These are phyloP conservation scores for Epichloe uncinata DNA, from an alignment of 2,329 filamentous ascomycete species.

Conservation along the genomic window DNA sequence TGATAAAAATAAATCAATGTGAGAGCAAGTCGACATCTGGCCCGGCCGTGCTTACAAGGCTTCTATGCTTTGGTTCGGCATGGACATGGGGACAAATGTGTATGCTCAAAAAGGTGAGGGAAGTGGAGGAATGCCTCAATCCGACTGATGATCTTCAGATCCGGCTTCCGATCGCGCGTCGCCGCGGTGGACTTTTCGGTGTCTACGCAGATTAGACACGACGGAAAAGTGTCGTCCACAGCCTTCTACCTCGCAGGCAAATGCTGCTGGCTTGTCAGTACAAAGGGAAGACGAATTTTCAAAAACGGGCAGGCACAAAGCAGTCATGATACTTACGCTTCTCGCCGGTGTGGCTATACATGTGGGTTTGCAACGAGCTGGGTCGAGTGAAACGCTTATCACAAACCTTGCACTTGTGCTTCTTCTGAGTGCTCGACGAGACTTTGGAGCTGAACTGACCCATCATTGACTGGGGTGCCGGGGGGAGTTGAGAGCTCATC, in stretches of 20 bases:
- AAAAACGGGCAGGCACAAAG: not conserved
- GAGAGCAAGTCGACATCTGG: not conserved
- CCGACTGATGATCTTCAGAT: conserved; percentile 50
- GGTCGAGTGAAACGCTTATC: conserved; percentile 94
- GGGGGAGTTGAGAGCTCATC: conserved; percentile 51
- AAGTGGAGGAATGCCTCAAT: conserved; percentile 24
- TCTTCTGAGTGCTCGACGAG: conserved; percentile 91
- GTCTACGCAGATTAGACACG: conserved; percentile 85
- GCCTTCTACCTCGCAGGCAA: conserved; percentile 85
- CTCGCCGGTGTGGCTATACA: conserved; percentile 97
- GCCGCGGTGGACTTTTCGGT: conserved; percentile 84
- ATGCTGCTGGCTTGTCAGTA: conserved; percentile 43
- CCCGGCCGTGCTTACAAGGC: conserved; percentile 4
- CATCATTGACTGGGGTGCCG: conserved; percentile 96
- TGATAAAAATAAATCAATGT: not conserved
- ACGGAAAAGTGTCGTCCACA: conserved; percentile 96
- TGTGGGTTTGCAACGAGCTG: conserved; percentile 89
- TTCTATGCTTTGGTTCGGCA: conserved; percentile 7
- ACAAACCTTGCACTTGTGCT: conserved; percentile 98
- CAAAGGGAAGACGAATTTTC: not conserved
- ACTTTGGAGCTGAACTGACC: conserved; percentile 95
- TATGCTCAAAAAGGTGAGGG: not conserved
- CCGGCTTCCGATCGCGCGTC: conserved; percentile 51
- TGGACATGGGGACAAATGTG: not conserved
- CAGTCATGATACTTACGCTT: conserved; percentile 61